A percentile compares a stretch with the other conserved stretches of the same genome.
Conservation (phyloP, 139 green algal species). For the Chlamydomonas asymmetrica region DNA sequence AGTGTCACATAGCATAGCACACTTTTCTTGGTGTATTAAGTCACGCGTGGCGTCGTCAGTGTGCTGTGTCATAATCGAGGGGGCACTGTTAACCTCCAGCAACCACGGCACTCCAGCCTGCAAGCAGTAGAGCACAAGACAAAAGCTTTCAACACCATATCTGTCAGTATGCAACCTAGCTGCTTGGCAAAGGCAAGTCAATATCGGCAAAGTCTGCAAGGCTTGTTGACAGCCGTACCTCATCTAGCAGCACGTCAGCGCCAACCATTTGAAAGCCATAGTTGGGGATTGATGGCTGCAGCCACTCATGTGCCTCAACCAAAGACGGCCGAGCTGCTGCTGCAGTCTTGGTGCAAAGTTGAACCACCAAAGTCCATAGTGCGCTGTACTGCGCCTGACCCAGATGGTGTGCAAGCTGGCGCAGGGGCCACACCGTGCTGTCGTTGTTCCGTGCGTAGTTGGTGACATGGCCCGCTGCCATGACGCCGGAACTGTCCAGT, state of each 20-base stretch:
- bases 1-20: conserved; percentile 40
- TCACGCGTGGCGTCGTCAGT: not conserved
- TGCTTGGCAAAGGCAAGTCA: no score
- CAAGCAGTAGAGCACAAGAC: no score
- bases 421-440: conserved; percentile 47
- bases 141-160: no score
- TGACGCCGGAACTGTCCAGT: not conserved
- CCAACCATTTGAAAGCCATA: conserved; percentile 62
- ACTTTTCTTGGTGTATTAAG: conserved; percentile 40
- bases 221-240: conserved; percentile 6
- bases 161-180: no score
- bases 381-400: conserved; percentile 9
- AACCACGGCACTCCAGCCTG: no score
- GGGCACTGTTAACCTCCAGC: conserved; percentile 62
- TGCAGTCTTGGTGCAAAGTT: conserved; percentile 11
- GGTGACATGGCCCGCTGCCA: conserved; percentile 47
- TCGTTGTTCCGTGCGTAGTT: conserved; percentile 59
- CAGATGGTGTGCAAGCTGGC: conserved; percentile 31
- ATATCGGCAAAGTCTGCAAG: no score
- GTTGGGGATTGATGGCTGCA: conserved; percentile 26
- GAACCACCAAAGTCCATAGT: conserved; percentile 33
- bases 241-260: conserved; percentile 55
- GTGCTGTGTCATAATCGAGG: conserved; percentile 55
- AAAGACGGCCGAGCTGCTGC: conserved; percentile 31
- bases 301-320: conserved; percentile 34